Conservation (phyloP, 169 alveolate species). For the Amoebophrya sp. region DNA sequence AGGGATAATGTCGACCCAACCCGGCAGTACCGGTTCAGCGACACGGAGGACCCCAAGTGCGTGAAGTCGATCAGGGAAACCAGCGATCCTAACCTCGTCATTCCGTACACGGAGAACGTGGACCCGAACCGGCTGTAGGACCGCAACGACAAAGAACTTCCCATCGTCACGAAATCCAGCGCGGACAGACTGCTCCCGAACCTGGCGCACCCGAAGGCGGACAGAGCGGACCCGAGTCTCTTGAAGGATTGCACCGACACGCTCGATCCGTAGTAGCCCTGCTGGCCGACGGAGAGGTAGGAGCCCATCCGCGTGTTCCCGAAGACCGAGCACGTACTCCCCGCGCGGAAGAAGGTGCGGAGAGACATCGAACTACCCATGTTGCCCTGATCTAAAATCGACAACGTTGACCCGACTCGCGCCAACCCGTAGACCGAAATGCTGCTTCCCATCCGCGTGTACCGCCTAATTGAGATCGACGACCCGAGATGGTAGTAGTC, state of each 20-base stretch:
- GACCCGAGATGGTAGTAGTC: not conserved
- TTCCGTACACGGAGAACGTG: not conserved
- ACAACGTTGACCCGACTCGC: not conserved
- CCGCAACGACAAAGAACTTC: constrained; percentile 31
- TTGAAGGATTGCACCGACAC: not conserved
- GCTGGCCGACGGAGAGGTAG: constrained; percentile 9
- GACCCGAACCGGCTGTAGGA: not conserved
- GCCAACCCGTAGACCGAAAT: not conserved
- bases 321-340: not conserved
- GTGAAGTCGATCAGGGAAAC: constrained; percentile 22
- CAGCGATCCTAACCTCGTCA: not conserved
- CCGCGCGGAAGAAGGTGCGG: not conserved
- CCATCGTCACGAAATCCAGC: constrained; percentile 31
- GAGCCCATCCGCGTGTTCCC: not conserved
- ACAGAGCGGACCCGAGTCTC: not conserved
- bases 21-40: not conserved
- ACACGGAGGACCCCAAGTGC: constrained; percentile 10
- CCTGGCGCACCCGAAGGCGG: not conserved
- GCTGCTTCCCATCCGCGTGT: not conserved
- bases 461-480: not conserved
- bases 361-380: constrained; percentile 24
- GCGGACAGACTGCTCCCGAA: constrained; percentile 11
- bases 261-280: not conserved
- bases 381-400: not conserved
- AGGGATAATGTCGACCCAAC: not conserved